Percentiles rank a stretch among this genome's conserved stretches.
phyloP scores from a whole-genome alignment of 2,329 filamentous ascomycete genomes.

The Nothophaeocryptopus gaeumannii region DNA sequence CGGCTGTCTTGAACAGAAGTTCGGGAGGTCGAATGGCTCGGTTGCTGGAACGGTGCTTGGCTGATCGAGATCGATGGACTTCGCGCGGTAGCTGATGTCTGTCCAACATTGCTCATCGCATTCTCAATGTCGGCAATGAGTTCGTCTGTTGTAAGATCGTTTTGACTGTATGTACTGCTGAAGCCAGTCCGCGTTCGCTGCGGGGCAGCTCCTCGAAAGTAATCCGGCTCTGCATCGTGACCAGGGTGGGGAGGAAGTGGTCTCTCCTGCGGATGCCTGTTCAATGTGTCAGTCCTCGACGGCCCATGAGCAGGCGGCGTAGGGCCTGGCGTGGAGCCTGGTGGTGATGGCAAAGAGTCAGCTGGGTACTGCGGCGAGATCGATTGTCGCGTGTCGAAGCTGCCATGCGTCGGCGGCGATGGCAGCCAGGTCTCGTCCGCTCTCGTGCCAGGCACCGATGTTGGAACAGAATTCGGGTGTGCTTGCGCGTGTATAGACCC shows the following conservation, averaged over 20 bases:
- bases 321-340: conserved; percentile 50
- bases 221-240: conserved; percentile 39
- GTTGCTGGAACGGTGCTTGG: conserved; percentile 30
- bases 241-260: conserved; percentile 58
- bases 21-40: conserved; percentile 28
- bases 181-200: conserved; percentile 14
- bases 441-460: conserved; percentile 13
- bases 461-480: conserved; percentile 4
- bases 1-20: conserved; percentile 21
- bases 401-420: conserved; percentile 30
- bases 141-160: conserved; percentile 50
- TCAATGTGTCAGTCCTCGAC: conserved; percentile 46
- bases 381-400: conserved; percentile 22
- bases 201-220: conserved; percentile 35
- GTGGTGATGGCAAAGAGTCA: conserved; percentile 17
- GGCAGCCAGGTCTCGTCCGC: conserved; percentile 25
- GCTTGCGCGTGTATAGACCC: conserved; percentile 20
- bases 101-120: conserved; percentile 44
- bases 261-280: conserved; percentile 56
- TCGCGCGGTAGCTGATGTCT: conserved; percentile 17
- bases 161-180: conserved; percentile 7
- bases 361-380: conserved; percentile 29
- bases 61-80: conserved; percentile 40
- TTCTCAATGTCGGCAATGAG: conserved; percentile 57
- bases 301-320: conserved; percentile 48